Evolutionary conservation across 495 filamentous ascomycete genomes (phyloP).

Genomic region (Daldinia grandis): DNA sequence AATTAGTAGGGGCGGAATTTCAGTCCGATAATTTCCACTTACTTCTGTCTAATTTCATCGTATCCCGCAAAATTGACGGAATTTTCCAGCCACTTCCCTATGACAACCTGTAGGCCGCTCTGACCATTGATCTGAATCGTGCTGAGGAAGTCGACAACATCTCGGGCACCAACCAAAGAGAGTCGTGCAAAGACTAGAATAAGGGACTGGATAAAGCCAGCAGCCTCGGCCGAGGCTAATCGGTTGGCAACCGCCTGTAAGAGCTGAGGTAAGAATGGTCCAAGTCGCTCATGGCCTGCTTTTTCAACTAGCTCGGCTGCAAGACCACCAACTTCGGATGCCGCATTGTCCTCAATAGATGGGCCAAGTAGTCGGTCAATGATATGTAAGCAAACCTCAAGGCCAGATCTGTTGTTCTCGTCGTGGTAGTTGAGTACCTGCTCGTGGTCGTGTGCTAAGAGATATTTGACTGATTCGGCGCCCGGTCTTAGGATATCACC

Average conservation of each 20-base stretch:
- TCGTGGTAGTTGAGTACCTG: constrained; percentile 86
- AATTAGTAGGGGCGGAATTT: constrained; percentile 49
- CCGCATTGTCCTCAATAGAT: constrained; percentile 83
- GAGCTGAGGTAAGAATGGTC: constrained; percentile 89
- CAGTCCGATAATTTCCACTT: constrained; percentile 37
- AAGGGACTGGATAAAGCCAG: constrained; percentile 86
- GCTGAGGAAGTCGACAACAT: constrained; percentile 90
- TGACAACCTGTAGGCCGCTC: constrained; percentile 84
- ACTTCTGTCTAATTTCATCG: constrained; percentile 96
- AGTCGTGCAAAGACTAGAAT: constrained; percentile 95
- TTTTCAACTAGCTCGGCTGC: constrained; percentile 95
- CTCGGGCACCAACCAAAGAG: constrained; percentile 80
- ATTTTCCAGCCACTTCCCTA: constrained; percentile 96
- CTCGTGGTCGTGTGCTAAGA: constrained; percentile 84
- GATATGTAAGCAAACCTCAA: constrained; percentile 88
- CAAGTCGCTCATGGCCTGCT: constrained; percentile 86
- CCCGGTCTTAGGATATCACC: constrained; percentile 85
- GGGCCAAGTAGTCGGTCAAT: constrained; percentile 92
- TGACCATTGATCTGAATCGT: constrained; percentile 77
- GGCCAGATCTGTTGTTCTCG: constrained; percentile 78
- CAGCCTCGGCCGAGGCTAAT: constrained; percentile 78
- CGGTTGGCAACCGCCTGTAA: constrained; percentile 89
- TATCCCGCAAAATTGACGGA: constrained; percentile 96
- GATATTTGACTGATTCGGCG: constrained; percentile 85
- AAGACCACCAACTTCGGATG: constrained; percentile 93